phyloP scores from a whole-genome alignment of 345 rosid species.

The Jatropha curcas region DNA sequence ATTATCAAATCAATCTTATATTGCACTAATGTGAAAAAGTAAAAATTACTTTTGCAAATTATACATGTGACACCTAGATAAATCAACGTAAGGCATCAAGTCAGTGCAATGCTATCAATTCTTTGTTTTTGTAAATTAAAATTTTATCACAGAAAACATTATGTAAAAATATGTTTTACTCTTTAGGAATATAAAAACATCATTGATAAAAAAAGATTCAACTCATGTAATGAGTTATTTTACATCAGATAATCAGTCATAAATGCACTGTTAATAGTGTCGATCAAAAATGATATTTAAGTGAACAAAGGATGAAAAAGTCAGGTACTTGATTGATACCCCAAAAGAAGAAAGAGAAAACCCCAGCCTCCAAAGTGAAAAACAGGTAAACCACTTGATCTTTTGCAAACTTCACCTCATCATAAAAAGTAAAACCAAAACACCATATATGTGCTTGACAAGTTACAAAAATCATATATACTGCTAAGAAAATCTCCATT shows the following conservation, averaged over 20 bases:
- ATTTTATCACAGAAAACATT: not conserved
- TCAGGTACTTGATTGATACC: not conserved
- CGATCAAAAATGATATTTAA: not conserved
- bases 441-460: not conserved
- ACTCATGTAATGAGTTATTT: not conserved
- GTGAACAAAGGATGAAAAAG: not conserved
- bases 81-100: not conserved
- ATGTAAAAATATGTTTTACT: not conserved
- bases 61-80: not conserved
- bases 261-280: not conserved
- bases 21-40: not conserved
- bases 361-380: not conserved
- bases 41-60: not conserved
- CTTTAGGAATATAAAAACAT: not conserved
- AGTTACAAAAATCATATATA: not conserved
- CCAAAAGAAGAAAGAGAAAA: not conserved
- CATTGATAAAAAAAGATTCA: not conserved
- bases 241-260: no score
- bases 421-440: not conserved
- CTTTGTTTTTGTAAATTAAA: not conserved
- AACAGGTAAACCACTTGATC: not conserved
- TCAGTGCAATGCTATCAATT: not conserved
- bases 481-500: not conserved
- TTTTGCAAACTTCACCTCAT: not conserved
- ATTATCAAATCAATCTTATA: no score